Percentiles rank a stretch among this genome's conserved stretches.
Conservation (phyloP, 106 monocot genomes). For the Posidonia australis region DNA sequence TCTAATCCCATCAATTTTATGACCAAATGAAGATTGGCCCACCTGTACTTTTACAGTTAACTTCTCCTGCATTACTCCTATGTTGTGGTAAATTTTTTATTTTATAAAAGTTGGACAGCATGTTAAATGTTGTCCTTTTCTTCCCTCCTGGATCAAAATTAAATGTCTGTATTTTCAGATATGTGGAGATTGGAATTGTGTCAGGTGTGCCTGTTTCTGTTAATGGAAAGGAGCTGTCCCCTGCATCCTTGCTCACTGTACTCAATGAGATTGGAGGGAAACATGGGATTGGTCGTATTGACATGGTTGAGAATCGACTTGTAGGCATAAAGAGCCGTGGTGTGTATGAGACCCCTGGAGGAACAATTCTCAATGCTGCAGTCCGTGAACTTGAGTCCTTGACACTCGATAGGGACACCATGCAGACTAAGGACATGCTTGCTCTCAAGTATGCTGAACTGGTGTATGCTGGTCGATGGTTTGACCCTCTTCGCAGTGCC, state of each 20-base stretch:
- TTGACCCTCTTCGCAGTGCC: slow-evolving; percentile 67
- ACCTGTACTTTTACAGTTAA: no score
- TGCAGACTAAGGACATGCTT: slow-evolving; percentile 58
- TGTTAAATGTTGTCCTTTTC: no score
- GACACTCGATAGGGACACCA: slow-evolving; percentile 70
- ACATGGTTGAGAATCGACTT: slow-evolving; percentile 96
- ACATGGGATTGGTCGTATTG: slow-evolving; percentile 75
- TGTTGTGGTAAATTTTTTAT: no score
- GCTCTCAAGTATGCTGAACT: slow-evolving; percentile 91
- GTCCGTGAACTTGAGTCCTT: slow-evolving; percentile 76
- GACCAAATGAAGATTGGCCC: no score
- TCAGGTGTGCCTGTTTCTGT: slow-evolving; percentile 64
- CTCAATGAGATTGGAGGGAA: slow-evolving; percentile 72
- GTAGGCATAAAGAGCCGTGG: slow-evolving; percentile 98
- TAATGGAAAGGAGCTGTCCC: slow-evolving; percentile 66
- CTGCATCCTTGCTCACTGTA: slow-evolving; percentile 55
- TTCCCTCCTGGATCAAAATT: background rate
- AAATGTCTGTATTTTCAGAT: slow-evolving; percentile 24
- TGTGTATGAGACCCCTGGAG: slow-evolving; percentile 93
- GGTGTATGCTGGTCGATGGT: slow-evolving; percentile 91
- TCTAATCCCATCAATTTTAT: background rate
- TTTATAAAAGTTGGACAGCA: no score
- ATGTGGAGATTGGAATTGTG: slow-evolving; percentile 68
- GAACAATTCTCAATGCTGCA: slow-evolving; percentile 66
- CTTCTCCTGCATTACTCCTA: background rate